phyloP scores from a whole-genome alignment of 2,329 filamentous ascomycete genomes.

The Magnaporthales sp. region DNA sequence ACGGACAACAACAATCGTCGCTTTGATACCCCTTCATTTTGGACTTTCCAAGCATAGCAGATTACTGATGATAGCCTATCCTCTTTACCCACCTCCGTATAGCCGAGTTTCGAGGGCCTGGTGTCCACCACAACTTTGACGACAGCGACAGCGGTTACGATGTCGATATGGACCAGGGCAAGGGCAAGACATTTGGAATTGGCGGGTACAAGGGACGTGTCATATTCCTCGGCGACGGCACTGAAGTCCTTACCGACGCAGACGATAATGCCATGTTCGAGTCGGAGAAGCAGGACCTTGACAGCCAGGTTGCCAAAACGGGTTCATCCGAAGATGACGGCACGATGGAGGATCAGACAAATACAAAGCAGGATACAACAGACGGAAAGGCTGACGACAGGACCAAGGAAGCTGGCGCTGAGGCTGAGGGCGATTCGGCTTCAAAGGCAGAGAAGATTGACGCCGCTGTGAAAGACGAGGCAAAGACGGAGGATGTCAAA shows the following conservation, averaged over 20 bases:
- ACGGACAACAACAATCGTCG: background rate
- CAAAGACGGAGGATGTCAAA: background rate
- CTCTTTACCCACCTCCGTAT: slow-evolving; percentile 16
- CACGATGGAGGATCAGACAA: slow-evolving; percentile 6
- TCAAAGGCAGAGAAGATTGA: slow-evolving; percentile 2
- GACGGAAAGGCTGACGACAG: background rate
- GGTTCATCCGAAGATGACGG: slow-evolving; percentile 18
- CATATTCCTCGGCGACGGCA: slow-evolving; percentile 92
- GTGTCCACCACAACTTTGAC: slow-evolving; percentile 74
- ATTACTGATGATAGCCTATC: slow-evolving; percentile 15
- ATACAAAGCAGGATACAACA: background rate
- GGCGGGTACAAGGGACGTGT: slow-evolving; percentile 74
- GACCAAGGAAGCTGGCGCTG: background rate
- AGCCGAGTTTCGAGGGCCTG: slow-evolving; percentile 81
- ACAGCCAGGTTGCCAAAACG: slow-evolving; percentile 70
- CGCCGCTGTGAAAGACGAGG: slow-evolving; percentile 4
- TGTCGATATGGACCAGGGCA: slow-evolving; percentile 56
- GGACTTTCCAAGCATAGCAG: background rate
- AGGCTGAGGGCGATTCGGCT: background rate
- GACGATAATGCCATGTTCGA: slow-evolving; percentile 76
- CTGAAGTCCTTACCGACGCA: slow-evolving; percentile 81
- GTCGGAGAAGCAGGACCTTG: slow-evolving; percentile 79
- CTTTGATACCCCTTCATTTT: background rate
- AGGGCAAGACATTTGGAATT: slow-evolving; percentile 52
- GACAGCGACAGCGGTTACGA: slow-evolving; percentile 73